Evolutionary conservation across 75 land plant species (phyloP), one percentile per base, ranked within the genome.

Genomic region (Cupressus sempervirens): DNA sequence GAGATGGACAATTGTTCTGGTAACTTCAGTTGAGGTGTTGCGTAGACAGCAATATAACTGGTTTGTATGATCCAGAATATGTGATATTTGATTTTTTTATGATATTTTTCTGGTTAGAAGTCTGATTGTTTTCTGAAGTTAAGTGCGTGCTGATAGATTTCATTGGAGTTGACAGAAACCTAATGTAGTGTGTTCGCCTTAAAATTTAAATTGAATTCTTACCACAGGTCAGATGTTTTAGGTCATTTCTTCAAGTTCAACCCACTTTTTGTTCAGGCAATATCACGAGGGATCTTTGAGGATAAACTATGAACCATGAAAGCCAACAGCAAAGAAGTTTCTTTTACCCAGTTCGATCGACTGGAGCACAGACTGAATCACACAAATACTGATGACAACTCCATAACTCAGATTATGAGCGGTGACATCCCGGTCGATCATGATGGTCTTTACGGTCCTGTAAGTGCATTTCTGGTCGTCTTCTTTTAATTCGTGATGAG

Each of bases 381-480:
- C 53, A 32, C 40, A 30, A 34, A 38, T 3, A 7, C 43, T 26
- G 54, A 58, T 83, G 83, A 83, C 56, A 88, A 65, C 23, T 70
- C 82, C 23, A 35, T 83, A 58, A 82, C 88, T 8, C 80, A 43
- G 65, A 18, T 32, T 46, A 79, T 12, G 36, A 62, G 74, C 83
- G 83, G 86, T 56, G 70, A 40, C 68, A 62, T 45, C 81, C 52
- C 50, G n/a, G 74, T 41, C 45, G 43, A 70, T 30, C 40, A 83
- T 38, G 84, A 88, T 20, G 91, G 89, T 82, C 90, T 94, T 74
- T 84, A 91, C 36, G 86, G 91, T 84, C 95, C 95, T 84, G 95
- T 94, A 83, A 89, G 95, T 84, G 29, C 3, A 15, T 9, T 34
- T 40, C 30, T 35, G 54, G 16, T 38, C 54, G 34, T 16, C 38